phyloP scores from a whole-genome alignment of 345 rosid genomes.

The Bruguiera sexangula region DNA sequence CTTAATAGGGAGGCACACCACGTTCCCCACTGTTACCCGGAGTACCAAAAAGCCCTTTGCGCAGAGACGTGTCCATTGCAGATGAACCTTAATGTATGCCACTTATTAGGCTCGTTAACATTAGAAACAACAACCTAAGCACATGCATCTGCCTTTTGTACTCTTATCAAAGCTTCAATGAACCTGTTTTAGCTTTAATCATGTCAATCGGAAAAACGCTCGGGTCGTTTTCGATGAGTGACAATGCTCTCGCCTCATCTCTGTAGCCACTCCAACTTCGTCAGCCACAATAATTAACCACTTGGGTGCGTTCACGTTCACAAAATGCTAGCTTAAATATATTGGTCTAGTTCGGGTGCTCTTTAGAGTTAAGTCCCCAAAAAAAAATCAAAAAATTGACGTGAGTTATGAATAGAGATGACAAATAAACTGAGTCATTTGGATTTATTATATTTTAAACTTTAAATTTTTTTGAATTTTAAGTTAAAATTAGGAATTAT shows the following conservation, averaged over 20 bases:
- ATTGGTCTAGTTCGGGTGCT: no score
- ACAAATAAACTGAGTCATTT: no score
- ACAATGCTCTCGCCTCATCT: not conserved
- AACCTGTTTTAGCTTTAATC: slow-evolving; percentile 9
- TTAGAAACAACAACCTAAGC: slow-evolving; percentile 35
- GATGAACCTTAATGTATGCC: slow-evolving; percentile 33
- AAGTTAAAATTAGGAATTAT: no score
- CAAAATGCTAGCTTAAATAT: no score
- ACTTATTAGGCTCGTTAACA: slow-evolving; percentile 25
- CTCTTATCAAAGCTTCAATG: slow-evolving; percentile 13
- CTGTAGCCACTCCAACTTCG: not conserved
- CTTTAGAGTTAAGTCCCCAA: not conserved
- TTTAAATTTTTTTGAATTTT: no score
- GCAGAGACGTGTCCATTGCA: slow-evolving; percentile 23
- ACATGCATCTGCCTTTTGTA: slow-evolving; percentile 35
- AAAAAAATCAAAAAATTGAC: no score
- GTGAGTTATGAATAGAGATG: no score
- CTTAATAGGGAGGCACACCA: slow-evolving; percentile 30
- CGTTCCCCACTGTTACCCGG: slow-evolving; percentile 20
- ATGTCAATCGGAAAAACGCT: not conserved
- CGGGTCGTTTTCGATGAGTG: slow-evolving; percentile 1
- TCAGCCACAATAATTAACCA: no score
- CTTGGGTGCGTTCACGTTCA: no score
- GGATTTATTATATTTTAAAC: no score
- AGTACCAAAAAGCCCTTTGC: not conserved